phyloP scores from a whole-genome alignment of 306 rosid genomes.

The Prunus padus region DNA sequence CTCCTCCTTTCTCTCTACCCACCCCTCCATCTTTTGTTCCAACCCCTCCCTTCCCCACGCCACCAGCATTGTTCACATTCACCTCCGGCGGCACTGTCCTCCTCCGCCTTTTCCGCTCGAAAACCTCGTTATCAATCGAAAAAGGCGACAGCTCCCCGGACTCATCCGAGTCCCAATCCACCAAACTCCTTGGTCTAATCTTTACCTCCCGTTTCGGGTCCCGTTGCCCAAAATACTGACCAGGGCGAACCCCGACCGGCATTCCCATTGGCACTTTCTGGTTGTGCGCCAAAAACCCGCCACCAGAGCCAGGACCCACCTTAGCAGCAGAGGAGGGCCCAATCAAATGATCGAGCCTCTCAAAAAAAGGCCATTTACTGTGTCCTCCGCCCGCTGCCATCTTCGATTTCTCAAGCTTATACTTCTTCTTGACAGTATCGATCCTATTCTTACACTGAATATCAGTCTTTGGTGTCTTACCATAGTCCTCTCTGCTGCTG shows the following conservation, averaged over 20 bases:
- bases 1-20: conserved; percentile 33
- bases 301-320: conserved; percentile 21
- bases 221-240: conserved; percentile 37
- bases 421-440: conserved; percentile 97
- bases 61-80: conserved; percentile 29
- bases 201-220: conserved; percentile 38
- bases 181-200: conserved; percentile 31
- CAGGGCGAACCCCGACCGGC: conserved; percentile 57
- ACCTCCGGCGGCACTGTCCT: neutral
- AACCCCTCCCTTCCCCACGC: neutral
- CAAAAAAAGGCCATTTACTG: conserved; percentile 87
- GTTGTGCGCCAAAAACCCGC: conserved; percentile 13
- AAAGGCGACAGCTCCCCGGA: conserved; percentile 57
- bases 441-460: conserved; percentile 96
- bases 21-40: conserved; percentile 6
- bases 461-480: conserved; percentile 71
- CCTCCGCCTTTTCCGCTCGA: conserved; percentile 51
- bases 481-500: conserved; percentile 66
- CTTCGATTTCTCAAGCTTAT: conserved; percentile 83
- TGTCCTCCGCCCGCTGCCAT: conserved; percentile 51
- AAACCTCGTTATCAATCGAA: conserved; percentile 57
- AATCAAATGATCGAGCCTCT: conserved; percentile 60
- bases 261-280: conserved; percentile 68
- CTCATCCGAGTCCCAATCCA: conserved; percentile 37
- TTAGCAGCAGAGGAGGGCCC: conserved; percentile 63